These are phyloP conservation scores for Lupinus albus DNA, from an alignment of 306 rosid species.

Conservation along the genomic window DNA sequence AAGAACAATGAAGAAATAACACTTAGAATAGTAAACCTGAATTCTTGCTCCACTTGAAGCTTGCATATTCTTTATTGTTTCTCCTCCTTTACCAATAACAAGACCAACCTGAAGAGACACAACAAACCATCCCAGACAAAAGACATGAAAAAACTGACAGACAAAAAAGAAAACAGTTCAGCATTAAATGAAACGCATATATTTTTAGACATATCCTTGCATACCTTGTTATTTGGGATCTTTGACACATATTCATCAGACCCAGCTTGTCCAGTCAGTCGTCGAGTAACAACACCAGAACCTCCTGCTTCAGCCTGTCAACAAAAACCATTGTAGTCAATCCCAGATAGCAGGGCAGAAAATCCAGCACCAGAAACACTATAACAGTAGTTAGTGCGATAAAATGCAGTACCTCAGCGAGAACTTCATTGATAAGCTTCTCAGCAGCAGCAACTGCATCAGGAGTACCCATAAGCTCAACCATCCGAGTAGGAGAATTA, in stretches of 20 bases:
- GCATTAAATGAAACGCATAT: not conserved
- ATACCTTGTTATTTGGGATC: conserved; percentile 93
- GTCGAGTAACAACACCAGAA: conserved; percentile 67
- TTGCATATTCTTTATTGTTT: conserved; percentile 93
- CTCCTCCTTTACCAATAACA: conserved; percentile 96
- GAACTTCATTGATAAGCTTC: conserved; percentile 85
- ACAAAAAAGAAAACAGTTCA: not conserved
- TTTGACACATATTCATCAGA: conserved; percentile 73
- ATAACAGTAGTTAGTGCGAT: not conserved
- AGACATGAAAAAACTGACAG: not conserved
- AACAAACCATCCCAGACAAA: conserved; percentile 16
- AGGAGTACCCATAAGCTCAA: conserved; percentile 87
- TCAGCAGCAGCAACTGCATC: conserved; percentile 86
- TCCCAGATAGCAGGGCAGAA: not conserved
- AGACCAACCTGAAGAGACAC: conserved; percentile 79
- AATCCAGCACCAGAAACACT: not conserved
- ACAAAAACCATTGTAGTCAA: not conserved
- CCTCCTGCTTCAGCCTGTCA: conserved; percentile 94
- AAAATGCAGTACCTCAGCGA: conserved; percentile 65
- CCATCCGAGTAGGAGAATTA: conserved; percentile 59
- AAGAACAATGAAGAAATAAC: not conserved
- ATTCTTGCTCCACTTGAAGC: conserved; percentile 84
- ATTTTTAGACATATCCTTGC: not conserved
- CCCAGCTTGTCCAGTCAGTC: conserved; percentile 73
- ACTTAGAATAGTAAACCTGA: conserved; percentile 59